Percentiles rank a stretch among this genome's conserved stretches.
Evolutionary conservation across 2,329 filamentous ascomycete species (phyloP).

Genomic region (Teratosphaeriaceae sp.): DNA sequence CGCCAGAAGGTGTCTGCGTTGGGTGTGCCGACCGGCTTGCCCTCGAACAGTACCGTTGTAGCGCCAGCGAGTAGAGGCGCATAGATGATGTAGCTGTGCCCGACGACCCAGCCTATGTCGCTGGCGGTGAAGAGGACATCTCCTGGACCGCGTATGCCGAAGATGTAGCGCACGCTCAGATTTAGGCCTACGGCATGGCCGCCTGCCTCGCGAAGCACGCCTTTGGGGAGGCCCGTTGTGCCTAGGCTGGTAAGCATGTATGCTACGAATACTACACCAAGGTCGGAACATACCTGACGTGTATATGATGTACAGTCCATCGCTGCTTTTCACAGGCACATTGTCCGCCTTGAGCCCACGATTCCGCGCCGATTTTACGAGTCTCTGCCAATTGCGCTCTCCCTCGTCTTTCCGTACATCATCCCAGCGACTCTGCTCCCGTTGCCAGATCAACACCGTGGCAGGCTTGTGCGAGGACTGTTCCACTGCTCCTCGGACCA

Average conservation of each 20-base stretch:
- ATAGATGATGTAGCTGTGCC: conserved; percentile 83
- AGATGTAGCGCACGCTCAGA: conserved; percentile 74
- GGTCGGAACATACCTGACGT: conserved; percentile 39
- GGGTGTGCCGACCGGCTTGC: conserved; percentile 87
- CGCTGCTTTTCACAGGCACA: conserved; percentile 70
- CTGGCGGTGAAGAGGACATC: conserved; percentile 76
- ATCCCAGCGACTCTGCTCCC: conserved; percentile 69
- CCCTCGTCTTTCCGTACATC: conserved; percentile 58
- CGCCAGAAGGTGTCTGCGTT: conserved; percentile 86
- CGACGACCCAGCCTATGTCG: conserved; percentile 90
- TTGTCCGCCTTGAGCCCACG: conserved; percentile 63
- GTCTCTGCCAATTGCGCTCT: conserved; percentile 71
- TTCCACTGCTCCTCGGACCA: conserved; percentile 67
- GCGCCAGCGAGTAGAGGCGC: conserved; percentile 79
- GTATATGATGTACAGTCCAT: conserved; percentile 86
- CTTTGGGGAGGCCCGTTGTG: conserved; percentile 80
- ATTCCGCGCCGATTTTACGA: conserved; percentile 63
- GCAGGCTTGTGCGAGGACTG: conserved; percentile 64
- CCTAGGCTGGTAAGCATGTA: conserved; percentile 1
- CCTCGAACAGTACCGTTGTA: conserved; percentile 82
- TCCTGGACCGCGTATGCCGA: conserved; percentile 73
- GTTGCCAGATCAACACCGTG: conserved; percentile 76
- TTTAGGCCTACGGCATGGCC: conserved; percentile 83
- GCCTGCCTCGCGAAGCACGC: conserved; percentile 73
- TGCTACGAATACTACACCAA: not conserved